Percentiles rank a stretch among this genome's conserved stretches.
Conservation (phyloP, 352 stramenopile species). For the Phytophthora podocarpi region DNA sequence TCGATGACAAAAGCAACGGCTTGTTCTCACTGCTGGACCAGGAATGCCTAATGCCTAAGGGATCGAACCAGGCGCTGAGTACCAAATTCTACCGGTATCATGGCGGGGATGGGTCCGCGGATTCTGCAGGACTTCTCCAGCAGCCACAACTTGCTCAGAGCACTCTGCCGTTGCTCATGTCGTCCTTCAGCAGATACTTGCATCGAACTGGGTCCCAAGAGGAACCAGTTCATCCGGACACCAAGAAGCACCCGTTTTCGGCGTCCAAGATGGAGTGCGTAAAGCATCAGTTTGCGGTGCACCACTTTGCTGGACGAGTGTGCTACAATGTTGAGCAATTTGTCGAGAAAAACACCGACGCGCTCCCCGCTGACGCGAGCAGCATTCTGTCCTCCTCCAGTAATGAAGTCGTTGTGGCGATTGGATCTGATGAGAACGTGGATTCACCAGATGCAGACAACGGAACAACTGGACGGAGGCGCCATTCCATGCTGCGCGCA, state of each 20-base stretch:
- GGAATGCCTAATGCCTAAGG: constrained; percentile 85
- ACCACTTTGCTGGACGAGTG: constrained; percentile 83
- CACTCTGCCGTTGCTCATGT: constrained; percentile 60
- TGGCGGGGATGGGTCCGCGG: constrained; percentile 31
- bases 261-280: constrained; percentile 86
- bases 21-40: constrained; percentile 86
- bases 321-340: constrained; percentile 83
- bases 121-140: constrained; percentile 34
- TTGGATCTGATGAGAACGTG: constrained; percentile 57
- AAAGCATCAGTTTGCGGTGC: constrained; percentile 81
- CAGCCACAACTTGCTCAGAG: constrained; percentile 55
- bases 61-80: constrained; percentile 76
- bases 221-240: constrained; percentile 30
- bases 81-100: constrained; percentile 87
- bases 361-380: constrained; percentile 68
- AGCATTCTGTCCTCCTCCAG: constrained; percentile 56
- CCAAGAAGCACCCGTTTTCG: constrained; percentile 63
- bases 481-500: constrained; percentile 61
- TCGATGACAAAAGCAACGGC: constrained; percentile 82
- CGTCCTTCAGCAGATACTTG: constrained; percentile 72
- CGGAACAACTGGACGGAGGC: constrained; percentile 23
- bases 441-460: constrained; percentile 37
- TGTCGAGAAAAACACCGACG: constrained; percentile 88
- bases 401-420: constrained; percentile 69
- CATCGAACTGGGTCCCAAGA: constrained; percentile 39